Evolutionary conservation across 2,329 filamentous ascomycete species (phyloP).

Genomic region (Penicillium crustosum): DNA sequence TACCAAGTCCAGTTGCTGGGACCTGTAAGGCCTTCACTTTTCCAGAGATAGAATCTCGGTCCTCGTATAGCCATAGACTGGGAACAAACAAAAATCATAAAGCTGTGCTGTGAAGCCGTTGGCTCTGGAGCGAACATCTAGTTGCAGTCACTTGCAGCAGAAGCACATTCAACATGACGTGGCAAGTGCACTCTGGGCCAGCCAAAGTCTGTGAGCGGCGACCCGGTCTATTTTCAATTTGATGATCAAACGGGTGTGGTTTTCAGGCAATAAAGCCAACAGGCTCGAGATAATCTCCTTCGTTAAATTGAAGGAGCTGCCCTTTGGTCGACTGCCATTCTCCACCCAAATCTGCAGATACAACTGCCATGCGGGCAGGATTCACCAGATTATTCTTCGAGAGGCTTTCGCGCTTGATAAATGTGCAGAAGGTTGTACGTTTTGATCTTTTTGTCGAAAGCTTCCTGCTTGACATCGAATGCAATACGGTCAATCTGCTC

Average conservation of each 20-base stretch:
- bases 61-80: not conserved
- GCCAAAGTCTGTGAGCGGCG: slow-evolving; percentile 3
- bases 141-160: not conserved
- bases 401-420: slow-evolving; percentile 44
- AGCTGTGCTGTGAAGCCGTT: not conserved
- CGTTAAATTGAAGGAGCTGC: not conserved
- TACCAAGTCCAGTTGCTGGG: not conserved
- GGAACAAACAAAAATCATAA: not conserved
- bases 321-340: not conserved
- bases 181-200: slow-evolving; percentile 9
- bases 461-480: slow-evolving; percentile 64
- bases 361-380: not conserved
- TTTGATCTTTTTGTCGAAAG: slow-evolving; percentile 66
- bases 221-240: not conserved
- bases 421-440: slow-evolving; percentile 63
- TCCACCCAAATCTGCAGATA: too few relatives aligned
- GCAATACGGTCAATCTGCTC: slow-evolving; percentile 65
- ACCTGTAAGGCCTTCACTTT: not conserved
- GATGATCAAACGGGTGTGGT: not conserved
- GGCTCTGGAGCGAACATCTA: not conserved
- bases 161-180: not conserved
- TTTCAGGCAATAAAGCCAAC: not conserved
- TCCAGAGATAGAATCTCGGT: not conserved
- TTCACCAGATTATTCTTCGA: slow-evolving; percentile 13
- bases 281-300: not conserved